Percentiles rank a stretch among this genome's conserved stretches.
Evolutionary conservation across 345 rosid species (phyloP).

Genomic region (Salix exigua): DNA sequence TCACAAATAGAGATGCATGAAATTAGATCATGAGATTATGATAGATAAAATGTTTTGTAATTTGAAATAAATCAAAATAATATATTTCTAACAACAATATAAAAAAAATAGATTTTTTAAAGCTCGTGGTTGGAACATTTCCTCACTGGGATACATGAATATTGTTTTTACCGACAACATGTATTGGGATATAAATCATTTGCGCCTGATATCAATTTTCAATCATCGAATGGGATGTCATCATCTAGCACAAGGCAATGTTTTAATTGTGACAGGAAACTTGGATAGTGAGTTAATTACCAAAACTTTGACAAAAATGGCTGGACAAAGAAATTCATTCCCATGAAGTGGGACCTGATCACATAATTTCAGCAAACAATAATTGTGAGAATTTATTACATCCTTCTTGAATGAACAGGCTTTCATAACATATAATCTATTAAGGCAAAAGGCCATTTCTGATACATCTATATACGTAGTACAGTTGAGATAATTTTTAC

Average conservation of each 20-base stretch:
- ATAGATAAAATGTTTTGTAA: too few species aligned
- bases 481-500: background rate
- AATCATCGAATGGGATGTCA: background rate
- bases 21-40: background rate
- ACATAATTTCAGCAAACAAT: too few species aligned
- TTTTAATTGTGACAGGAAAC: background rate
- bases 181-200: background rate
- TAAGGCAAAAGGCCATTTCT: background rate
- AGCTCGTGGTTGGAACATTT: too few species aligned
- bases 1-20: background rate
- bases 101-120: too few species aligned
- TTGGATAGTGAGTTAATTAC: background rate
- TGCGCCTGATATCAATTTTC: background rate
- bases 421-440: background rate
- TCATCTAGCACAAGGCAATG: background rate
- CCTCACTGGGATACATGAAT: background rate
- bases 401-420: background rate
- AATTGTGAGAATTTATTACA: too few species aligned
- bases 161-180: background rate
- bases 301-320: background rate
- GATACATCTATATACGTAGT: background rate
- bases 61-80: too few species aligned
- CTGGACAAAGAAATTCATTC: background rate
- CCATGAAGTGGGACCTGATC: background rate
- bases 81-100: too few species aligned